These are phyloP conservation scores for Tetrahymena thermophila DNA, from an alignment of 73 alveolate genomes.

Conservation along the genomic window DNA sequence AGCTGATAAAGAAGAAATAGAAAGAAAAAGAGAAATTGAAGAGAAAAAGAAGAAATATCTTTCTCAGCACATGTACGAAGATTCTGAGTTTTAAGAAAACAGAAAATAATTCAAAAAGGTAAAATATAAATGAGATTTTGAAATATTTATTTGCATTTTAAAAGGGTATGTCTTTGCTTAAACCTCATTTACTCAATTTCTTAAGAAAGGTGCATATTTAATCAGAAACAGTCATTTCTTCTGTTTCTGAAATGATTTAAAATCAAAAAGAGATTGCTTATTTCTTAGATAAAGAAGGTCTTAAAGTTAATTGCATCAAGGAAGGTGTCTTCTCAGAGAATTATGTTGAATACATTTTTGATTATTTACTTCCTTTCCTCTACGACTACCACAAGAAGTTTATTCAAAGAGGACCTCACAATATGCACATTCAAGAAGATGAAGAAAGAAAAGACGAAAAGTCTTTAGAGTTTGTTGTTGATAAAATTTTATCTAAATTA, in stretches of 20 bases:
- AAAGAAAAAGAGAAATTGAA: neutral
- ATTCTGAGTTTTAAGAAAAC: neutral
- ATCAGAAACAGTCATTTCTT: slow-evolving; percentile 22
- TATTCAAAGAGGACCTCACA: neutral
- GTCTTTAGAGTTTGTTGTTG: neutral
- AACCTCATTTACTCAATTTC: slow-evolving; percentile 13
- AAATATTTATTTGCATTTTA: neutral
- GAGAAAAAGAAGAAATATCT: neutral
- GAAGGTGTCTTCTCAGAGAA: neutral
- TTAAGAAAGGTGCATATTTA: slow-evolving; percentile 26
- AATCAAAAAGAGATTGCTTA: neutral
- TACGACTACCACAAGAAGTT: neutral
- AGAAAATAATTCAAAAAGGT: neutral
- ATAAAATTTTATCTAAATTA: neutral
- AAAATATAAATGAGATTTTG: neutral
- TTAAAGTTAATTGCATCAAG: slow-evolving; percentile 3
- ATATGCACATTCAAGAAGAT: neutral
- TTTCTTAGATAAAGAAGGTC: slow-evolving; percentile 11
- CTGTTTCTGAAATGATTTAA: slow-evolving; percentile 16
- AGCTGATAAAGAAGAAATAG: neutral
- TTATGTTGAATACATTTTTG: neutral
- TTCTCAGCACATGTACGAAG: neutral
- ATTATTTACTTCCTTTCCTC: neutral
- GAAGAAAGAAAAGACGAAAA: neutral
- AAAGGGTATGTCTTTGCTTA: slow-evolving; percentile 7